phyloP scores from a whole-genome alignment of 2,329 filamentous ascomycete species.

The Esteya vermicola region DNA sequence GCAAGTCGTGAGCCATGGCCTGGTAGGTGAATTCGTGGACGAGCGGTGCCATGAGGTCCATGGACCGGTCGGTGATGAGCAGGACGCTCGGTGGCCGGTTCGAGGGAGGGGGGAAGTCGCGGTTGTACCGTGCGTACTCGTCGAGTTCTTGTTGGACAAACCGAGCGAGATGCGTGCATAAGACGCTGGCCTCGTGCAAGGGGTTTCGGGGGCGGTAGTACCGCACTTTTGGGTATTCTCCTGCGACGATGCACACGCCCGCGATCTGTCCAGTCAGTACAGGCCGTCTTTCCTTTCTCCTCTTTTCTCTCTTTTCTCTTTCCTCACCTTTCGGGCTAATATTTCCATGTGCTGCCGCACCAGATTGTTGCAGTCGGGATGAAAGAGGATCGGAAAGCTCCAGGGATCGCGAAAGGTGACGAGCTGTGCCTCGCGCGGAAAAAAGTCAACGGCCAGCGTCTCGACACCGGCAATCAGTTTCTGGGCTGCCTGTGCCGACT shows the following conservation, averaged over 20 bases:
- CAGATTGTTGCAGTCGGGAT: constrained; percentile 75
- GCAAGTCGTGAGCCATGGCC: constrained; percentile 89
- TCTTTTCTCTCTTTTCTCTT: background rate
- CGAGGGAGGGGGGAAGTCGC: constrained; percentile 69
- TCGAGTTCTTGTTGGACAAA: constrained; percentile 90
- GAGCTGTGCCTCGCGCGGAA: constrained; percentile 78
- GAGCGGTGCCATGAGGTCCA: constrained; percentile 80
- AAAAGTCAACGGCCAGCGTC: constrained; percentile 78
- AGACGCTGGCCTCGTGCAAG: constrained; percentile 72
- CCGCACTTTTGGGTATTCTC: constrained; percentile 84
- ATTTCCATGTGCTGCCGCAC: constrained; percentile 72
- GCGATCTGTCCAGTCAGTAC: constrained; percentile 46
- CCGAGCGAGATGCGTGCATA: constrained; percentile 75
- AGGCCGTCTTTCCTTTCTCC: too few relatives aligned
- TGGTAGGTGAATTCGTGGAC: constrained; percentile 97
- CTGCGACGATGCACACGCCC: constrained; percentile 78
- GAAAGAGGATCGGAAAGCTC: constrained; percentile 88
- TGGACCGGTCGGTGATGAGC: constrained; percentile 78
- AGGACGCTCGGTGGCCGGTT: constrained; percentile 69
- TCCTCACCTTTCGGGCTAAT: constrained; percentile 71
- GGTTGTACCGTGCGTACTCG: constrained; percentile 70
- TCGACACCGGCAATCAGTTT: constrained; percentile 69
- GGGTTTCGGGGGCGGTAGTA: constrained; percentile 70
- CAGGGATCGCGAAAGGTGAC: constrained; percentile 87
- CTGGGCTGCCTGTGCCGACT: constrained; percentile 52